Conservation (phyloP, 2,329 filamentous ascomycete species). For the Waltergamsia citrina region DNA sequence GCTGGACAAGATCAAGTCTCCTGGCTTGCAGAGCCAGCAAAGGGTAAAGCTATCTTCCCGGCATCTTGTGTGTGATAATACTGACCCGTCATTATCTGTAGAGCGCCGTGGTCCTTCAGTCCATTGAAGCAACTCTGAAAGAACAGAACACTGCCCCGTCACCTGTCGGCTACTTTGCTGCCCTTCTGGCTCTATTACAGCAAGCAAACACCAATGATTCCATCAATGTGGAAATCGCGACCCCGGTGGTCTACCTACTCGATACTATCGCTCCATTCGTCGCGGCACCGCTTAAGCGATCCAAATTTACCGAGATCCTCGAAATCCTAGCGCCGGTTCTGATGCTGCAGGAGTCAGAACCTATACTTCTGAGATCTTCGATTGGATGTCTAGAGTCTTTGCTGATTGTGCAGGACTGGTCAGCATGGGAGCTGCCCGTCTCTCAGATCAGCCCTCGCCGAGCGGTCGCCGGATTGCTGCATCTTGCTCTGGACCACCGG, state of each 20-base stretch:
- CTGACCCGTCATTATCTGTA: slow-evolving; percentile 22
- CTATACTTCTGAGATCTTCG: slow-evolving; percentile 74
- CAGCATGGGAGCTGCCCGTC: slow-evolving; percentile 79
- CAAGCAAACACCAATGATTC: slow-evolving; percentile 62
- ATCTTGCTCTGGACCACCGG: slow-evolving; percentile 73
- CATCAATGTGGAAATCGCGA: slow-evolving; percentile 72
- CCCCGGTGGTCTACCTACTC: slow-evolving; percentile 88
- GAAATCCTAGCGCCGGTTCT: slow-evolving; percentile 75
- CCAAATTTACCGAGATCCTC: slow-evolving; percentile 92
- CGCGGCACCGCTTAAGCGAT: slow-evolving; percentile 77
- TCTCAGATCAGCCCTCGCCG: slow-evolving; percentile 77
- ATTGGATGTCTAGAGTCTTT: slow-evolving; percentile 93
- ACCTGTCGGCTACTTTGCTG: slow-evolving; percentile 89
- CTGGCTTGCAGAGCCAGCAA: slow-evolving; percentile 90
- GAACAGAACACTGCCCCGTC: slow-evolving; percentile 78
- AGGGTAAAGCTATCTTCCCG: slow-evolving; percentile 48
- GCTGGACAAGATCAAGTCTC: slow-evolving; percentile 93
- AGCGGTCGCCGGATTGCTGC: slow-evolving; percentile 78
- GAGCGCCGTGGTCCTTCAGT: slow-evolving; percentile 79
- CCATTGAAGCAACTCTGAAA: slow-evolving; percentile 86
- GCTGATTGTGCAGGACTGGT: slow-evolving; percentile 76
- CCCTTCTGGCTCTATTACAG: slow-evolving; percentile 78
- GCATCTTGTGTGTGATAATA: no score
- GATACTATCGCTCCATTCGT: slow-evolving; percentile 82
- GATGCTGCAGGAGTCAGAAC: slow-evolving; percentile 65